Evolutionary conservation across 371 early-diverging fungal species (phyloP), one percentile per base, ranked within the genome.

Genomic region (Phascolomyces articulosus): DNA sequence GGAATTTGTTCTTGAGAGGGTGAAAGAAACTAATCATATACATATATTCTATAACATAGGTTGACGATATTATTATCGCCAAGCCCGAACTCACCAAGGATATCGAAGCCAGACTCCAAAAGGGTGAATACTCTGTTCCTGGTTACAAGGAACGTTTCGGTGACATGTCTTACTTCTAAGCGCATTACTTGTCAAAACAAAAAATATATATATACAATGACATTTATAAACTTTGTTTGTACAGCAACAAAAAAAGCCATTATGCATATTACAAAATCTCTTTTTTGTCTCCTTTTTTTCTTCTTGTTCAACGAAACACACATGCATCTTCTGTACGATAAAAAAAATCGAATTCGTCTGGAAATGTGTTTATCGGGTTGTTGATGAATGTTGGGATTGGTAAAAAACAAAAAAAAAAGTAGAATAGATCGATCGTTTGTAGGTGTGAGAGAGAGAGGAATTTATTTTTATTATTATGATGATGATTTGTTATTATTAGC

Each of bases 131-230:
- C 94, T 85, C 82, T 48, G 89, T 95, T 68, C 95, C 96, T 56
- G 96, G 95, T 58, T 96, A 96, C 88, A 92, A 93, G 84, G 95
- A 94, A 78, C 93, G 90, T 88, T 96, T 92, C 76, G 94, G 91
- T 65, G 87, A 84, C 69, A 85, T 91, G 57, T 83, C 87, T 60
- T 84, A 92, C 82, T 87, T 92, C 80, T 94, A 91, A 88, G 67
- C 58, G 40, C 26, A 29, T n/a, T n/a, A 9, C 31, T 27, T 38
- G 29, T 24, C 27, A 24, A 24, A 20, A 51, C 24, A 51, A 51
- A 51, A 51, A 51, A 51, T n/a, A 28, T 51, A 18, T 51, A 51
- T 51, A 51, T 15, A 51, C 51, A 51, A 11, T 18, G 26, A 24
- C 7, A 51, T 51, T 24, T 51, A 51, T 51, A 51, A 51, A 51